These are phyloP conservation scores for Stagonosporopsis vannaccii DNA, from an alignment of 2,329 filamentous ascomycete genomes.

Conservation along the genomic window DNA sequence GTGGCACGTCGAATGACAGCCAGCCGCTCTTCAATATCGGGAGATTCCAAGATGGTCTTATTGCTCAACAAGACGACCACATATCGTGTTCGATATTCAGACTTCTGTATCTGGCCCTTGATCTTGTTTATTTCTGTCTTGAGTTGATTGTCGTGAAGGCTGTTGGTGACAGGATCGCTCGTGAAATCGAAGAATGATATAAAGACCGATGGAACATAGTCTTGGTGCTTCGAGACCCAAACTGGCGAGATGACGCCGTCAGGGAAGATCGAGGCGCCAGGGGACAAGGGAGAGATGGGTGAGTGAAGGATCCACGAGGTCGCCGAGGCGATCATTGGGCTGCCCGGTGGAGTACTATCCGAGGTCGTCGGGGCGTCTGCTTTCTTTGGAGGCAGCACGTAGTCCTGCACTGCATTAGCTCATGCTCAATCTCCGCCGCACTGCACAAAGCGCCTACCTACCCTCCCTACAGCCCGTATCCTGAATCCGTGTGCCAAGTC, in stretches of 20 bases:
- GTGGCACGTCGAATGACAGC: slow-evolving; percentile 80
- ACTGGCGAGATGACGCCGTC: slow-evolving; percentile 83
- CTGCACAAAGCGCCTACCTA: slow-evolving; percentile 61
- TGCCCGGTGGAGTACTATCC: slow-evolving; percentile 57
- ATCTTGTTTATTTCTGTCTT: slow-evolving; percentile 85
- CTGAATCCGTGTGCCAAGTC: slow-evolving; percentile 65
- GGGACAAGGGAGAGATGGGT: slow-evolving; percentile 87
- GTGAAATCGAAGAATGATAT: slow-evolving; percentile 82
- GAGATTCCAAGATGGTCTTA: slow-evolving; percentile 64
- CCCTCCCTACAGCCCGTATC: slow-evolving; percentile 79
- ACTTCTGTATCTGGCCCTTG: slow-evolving; percentile 71
- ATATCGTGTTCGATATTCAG: slow-evolving; percentile 79
- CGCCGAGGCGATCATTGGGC: slow-evolving; percentile 61
- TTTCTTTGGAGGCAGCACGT: slow-evolving; percentile 67
- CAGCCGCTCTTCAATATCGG: slow-evolving; percentile 76
- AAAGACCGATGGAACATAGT: slow-evolving; percentile 79
- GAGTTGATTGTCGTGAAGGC: slow-evolving; percentile 83
- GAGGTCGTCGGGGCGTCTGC: slow-evolving; percentile 65
- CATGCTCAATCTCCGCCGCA: slow-evolving; percentile 18
- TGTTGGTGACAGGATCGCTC: slow-evolving; percentile 75
- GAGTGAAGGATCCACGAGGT: slow-evolving; percentile 74
- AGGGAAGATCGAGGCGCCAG: slow-evolving; percentile 81
- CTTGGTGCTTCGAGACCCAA: slow-evolving; percentile 91
- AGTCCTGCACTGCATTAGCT: slow-evolving; percentile 53
- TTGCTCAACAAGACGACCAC: slow-evolving; percentile 81